phyloP scores from a whole-genome alignment of 768 basidiomycete genomes.

The Naganishia antarctica region DNA sequence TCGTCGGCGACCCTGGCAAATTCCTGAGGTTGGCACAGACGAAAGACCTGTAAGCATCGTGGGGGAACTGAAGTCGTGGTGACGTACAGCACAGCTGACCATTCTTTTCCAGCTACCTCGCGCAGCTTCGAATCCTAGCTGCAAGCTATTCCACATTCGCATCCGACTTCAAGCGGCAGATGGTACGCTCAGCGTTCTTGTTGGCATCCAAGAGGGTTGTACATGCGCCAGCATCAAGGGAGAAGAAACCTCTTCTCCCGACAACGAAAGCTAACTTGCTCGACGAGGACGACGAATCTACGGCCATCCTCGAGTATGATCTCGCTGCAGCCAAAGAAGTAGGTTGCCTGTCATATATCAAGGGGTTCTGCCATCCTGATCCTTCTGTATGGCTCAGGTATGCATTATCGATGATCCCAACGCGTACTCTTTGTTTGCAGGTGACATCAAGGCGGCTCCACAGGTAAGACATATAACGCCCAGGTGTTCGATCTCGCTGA shows the following conservation, averaged over 20 bases:
- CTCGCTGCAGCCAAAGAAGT: constrained; percentile 60
- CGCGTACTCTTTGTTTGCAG: constrained; percentile 70
- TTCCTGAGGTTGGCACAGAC: constrained; percentile 71
- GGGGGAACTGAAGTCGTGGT: too few species aligned
- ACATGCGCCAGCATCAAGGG: background rate
- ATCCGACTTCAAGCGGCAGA: constrained; percentile 56
- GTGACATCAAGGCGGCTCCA: constrained; percentile 57
- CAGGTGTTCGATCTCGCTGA: background rate
- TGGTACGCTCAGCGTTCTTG: constrained; percentile 69
- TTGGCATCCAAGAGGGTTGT: constrained; percentile 53
- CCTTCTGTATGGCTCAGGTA: constrained; percentile 46
- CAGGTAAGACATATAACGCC: constrained; percentile 33
- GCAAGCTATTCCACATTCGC: constrained; percentile 57
- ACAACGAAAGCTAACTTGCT: constrained; percentile 44
- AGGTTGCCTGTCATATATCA: background rate
- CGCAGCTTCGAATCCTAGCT: constrained; percentile 79
- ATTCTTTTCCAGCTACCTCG: constrained; percentile 61
- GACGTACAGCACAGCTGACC: too few species aligned
- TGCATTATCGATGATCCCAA: constrained; percentile 84
- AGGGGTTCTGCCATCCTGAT: background rate
- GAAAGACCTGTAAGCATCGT: constrained; percentile 58
- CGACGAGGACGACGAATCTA: constrained; percentile 67
- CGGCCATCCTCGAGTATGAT: constrained; percentile 60
- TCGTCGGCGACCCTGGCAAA: constrained; percentile 35
- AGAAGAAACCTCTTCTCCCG: background rate